These are phyloP conservation scores for Saccharomycopsis javanensis DNA, from an alignment of 805 yeast species.

Conservation along the genomic window DNA sequence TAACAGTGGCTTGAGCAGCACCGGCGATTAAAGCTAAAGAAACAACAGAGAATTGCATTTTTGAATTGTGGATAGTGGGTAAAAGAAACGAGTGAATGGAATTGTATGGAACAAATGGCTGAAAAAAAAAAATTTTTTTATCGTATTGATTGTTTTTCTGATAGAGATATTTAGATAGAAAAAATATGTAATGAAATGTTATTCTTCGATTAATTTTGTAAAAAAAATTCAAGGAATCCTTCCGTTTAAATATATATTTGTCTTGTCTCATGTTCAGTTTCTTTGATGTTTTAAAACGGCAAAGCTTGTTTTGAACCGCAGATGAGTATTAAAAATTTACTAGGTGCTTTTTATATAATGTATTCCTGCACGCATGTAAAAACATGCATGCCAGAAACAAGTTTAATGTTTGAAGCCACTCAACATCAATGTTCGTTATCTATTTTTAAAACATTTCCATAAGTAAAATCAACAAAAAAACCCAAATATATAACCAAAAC, in stretches of 20 bases:
- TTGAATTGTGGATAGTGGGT: neutral
- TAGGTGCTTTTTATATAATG: neutral
- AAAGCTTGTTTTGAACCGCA: neutral
- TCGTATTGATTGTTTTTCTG: no score
- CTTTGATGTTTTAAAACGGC: neutral
- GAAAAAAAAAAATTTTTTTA: conserved; percentile 26
- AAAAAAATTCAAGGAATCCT: neutral
- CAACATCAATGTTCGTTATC: neutral
- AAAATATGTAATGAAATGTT: neutral
- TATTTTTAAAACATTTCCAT: neutral
- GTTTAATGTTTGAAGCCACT: neutral
- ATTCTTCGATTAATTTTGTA: neutral
- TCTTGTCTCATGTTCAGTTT: neutral
- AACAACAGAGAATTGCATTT: conserved; percentile 35
- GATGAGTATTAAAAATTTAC: neutral
- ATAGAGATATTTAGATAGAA: conserved; percentile 8
- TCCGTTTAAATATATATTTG: neutral
- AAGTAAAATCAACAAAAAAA: no score
- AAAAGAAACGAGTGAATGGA: conserved; percentile 7
- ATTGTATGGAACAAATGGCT: conserved; percentile 11
- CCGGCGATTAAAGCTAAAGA: conserved; percentile 23
- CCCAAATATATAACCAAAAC: no score
- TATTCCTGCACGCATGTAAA: neutral
- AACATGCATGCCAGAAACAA: conserved; percentile 1
- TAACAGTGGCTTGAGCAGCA: conserved; percentile 25